Evolutionary conservation across 202 grass and related monocot genomes (phyloP).

Genomic region (Bolboschoenoplectus hybrid): DNA sequence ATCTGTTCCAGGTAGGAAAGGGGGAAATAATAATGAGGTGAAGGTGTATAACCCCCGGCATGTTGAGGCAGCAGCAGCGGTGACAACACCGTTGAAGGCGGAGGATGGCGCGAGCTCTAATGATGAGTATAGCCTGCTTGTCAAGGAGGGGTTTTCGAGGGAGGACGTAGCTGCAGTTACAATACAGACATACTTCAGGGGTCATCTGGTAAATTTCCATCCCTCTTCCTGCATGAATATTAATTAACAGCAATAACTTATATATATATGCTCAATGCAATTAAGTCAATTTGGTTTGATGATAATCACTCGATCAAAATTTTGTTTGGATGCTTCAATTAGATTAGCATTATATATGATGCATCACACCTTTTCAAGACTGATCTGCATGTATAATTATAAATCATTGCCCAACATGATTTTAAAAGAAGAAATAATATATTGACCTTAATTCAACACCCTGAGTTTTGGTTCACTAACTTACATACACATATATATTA

Average conservation of each 20-base stretch:
- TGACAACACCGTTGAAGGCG: conserved; percentile 6
- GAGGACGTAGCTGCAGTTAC: conserved; percentile 88
- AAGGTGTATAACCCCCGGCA: conserved; percentile 47
- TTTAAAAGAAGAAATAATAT: not conserved
- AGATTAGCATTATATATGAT: not conserved
- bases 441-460: no score
- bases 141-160: conserved; percentile 60
- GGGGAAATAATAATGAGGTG: conserved; percentile 40
- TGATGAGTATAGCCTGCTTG: conserved; percentile 66
- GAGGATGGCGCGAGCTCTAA: conserved; percentile 46
- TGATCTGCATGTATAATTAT: not conserved
- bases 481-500: no score
- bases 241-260: not conserved
- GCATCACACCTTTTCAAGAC: not conserved
- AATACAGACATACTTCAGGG: conserved; percentile 83
- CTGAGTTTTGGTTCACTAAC: no score
- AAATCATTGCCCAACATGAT: not conserved
- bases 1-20: conserved; percentile 24
- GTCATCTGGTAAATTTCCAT: conserved; percentile 58
- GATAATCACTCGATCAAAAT: not conserved
- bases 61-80: conserved; percentile 28
- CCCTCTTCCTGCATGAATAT: not conserved
- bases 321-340: no score
- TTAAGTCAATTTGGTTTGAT: not conserved
- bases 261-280: not conserved